Evolutionary conservation across 2,329 filamentous ascomycete genomes (phyloP).

Genomic region (Verticillium alfalfae): DNA sequence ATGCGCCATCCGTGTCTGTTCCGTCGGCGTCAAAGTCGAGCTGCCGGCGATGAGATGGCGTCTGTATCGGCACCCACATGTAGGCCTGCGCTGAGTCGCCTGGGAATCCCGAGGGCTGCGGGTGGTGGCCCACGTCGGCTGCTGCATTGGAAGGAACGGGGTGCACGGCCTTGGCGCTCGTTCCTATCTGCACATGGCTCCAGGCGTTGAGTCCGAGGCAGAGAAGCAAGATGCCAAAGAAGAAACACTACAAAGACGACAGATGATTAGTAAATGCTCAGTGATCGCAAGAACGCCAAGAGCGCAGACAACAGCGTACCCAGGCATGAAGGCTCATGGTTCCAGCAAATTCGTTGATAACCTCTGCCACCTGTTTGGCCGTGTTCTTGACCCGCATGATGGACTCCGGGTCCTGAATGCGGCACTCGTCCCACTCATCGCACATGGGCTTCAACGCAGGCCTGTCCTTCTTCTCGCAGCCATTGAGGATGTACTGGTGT

Average conservation of each 20-base stretch:
- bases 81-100: conserved; percentile 33
- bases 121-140: conserved; percentile 7
- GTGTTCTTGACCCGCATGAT: conserved; percentile 77
- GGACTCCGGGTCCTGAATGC: conserved; percentile 73
- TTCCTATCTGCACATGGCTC: conserved; percentile 12
- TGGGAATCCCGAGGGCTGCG: conserved; percentile 16
- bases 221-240: conserved; percentile 42
- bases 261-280: conserved; percentile 7
- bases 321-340: conserved; percentile 78
- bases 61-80: conserved; percentile 46
- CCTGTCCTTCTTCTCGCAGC: conserved; percentile 59
- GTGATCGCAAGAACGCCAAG: neutral
- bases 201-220: conserved; percentile 44
- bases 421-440: conserved; percentile 78
- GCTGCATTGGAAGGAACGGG: conserved; percentile 18
- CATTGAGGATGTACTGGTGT: conserved; percentile 69
- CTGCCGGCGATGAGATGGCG: conserved; percentile 38
- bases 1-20: conserved; percentile 44
- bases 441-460: conserved; percentile 73
- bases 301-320: conserved; percentile 29
- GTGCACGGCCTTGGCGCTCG: conserved; percentile 15
- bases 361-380: conserved; percentile 82
- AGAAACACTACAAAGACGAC: conserved; percentile 36
- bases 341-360: conserved; percentile 91
- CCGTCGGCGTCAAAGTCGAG: conserved; percentile 32